These are phyloP conservation scores for Beauveria brongniartii DNA, from an alignment of 2,329 filamentous ascomycete genomes.

Conservation along the genomic window DNA sequence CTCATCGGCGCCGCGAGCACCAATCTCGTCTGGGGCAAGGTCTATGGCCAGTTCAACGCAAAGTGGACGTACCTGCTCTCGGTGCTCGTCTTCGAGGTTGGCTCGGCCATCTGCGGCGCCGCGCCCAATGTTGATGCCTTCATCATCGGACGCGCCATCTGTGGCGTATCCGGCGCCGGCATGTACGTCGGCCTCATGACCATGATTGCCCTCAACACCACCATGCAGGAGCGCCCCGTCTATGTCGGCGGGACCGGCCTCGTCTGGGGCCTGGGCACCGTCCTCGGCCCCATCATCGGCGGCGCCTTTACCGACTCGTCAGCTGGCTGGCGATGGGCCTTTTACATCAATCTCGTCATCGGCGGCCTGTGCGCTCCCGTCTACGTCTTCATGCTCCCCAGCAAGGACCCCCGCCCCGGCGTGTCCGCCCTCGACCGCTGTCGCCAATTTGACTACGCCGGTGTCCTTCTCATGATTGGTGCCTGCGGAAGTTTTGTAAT, in stretches of 20 bases:
- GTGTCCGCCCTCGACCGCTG: conserved; percentile 20
- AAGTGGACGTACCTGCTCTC: conserved; percentile 28
- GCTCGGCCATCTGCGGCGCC: conserved; percentile 28
- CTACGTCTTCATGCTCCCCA: conserved; percentile 21
- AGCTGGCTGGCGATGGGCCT: conserved; percentile 33
- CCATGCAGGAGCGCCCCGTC: conserved; percentile 16
- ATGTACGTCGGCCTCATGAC: conserved; percentile 26
- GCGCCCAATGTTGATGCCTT: conserved; percentile 32
- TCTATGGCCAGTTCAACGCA: conserved; percentile 33
- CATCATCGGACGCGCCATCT: conserved; percentile 35
- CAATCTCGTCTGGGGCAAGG: conserved; percentile 33
- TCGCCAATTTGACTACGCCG: conserved; percentile 32
- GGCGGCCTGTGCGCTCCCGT: conserved; percentile 26
- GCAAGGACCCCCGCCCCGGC: conserved; percentile 14
- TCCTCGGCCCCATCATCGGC: conserved; percentile 40
- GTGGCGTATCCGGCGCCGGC: conserved; percentile 32
- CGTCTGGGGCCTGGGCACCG: conserved; percentile 35
- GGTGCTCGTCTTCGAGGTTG: conserved; percentile 18
- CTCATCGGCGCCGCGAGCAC: conserved; percentile 30
- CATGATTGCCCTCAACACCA: conserved; percentile 20
- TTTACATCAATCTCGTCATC: conserved; percentile 40
- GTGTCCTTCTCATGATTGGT: conserved; percentile 31
- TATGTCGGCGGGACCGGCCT: conserved; percentile 16
- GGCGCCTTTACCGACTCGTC: conserved; percentile 31
- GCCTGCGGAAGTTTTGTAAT: conserved; percentile 32